phyloP scores from a whole-genome alignment of 2,329 filamentous ascomycete species.

The Setomelanomma holmii region DNA sequence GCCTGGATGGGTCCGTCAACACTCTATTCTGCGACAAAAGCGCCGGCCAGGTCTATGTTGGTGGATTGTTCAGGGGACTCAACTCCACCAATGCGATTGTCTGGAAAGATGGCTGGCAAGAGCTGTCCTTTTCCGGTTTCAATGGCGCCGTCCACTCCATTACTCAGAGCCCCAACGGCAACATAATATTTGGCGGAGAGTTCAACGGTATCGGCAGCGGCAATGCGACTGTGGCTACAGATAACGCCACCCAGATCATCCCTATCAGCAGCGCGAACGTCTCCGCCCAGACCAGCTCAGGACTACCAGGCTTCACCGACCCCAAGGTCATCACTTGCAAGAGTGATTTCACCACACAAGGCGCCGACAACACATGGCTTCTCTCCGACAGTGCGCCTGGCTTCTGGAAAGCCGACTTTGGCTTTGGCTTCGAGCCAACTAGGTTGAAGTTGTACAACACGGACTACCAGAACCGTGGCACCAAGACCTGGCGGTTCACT shows the following conservation, averaged over 20 bases:
- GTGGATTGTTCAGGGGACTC: conserved; percentile 79
- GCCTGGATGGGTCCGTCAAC: conserved; percentile 82
- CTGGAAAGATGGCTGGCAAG: conserved; percentile 76
- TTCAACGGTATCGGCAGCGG: conserved; percentile 90
- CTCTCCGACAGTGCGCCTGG: conserved; percentile 77
- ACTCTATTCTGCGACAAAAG: conserved; percentile 82
- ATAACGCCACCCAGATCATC: conserved; percentile 77
- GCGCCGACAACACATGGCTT: conserved; percentile 81
- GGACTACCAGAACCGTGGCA: conserved; percentile 80
- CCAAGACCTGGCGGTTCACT: conserved; percentile 85
- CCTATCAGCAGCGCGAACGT: conserved; percentile 84
- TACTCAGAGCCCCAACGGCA: conserved; percentile 76
- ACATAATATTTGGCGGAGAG: conserved; percentile 89
- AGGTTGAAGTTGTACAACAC: conserved; percentile 91
- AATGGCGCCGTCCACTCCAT: conserved; percentile 92
- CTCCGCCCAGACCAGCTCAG: conserved; percentile 68
- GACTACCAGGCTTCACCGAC: conserved; percentile 71
- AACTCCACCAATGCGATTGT: conserved; percentile 91
- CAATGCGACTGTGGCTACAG: conserved; percentile 73
- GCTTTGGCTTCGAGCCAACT: conserved; percentile 84
- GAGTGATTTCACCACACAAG: conserved; percentile 65
- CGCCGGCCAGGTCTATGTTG: conserved; percentile 84
- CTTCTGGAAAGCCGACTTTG: conserved; percentile 83
- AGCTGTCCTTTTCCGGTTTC: conserved; percentile 90
- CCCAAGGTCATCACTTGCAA: conserved; percentile 86